Base-by-base conservation (phyloP, 1,284 basidiomycete species). In the Peniophora sp. region DNA sequence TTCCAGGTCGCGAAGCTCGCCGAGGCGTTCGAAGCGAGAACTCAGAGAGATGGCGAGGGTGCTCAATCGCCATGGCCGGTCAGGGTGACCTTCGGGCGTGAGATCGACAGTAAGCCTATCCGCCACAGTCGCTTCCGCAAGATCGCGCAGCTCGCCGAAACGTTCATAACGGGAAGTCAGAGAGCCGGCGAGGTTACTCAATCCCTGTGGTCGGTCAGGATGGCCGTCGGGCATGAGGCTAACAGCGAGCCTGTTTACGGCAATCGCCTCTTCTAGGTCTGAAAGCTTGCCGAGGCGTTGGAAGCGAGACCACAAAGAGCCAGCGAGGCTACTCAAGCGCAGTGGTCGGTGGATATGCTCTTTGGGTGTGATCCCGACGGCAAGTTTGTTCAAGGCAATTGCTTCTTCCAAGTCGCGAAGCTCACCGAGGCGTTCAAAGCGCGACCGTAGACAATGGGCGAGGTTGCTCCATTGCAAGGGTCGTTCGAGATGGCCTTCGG, bases 231-330 rank as follows among this genome's bases (percentile, higher is more conserved):
- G 43, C 15, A 20, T 45, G 43, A 45, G 43, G 20, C 23, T 20
- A 22, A 17, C 18, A 24, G 43, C 43, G 9, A 20, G 20, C 6
- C 20, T n/a, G 10, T 45, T 10, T 3, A 24, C 23, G 5, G 3
- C 20, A 45, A 45, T 45, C 3, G 43, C 43, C 9, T 9, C 17
- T 10, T 45, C 43, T 10, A 45, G 20, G 23, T 45, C 43, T 3
- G 24, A 24, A 24, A 52, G 24, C 1, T 43, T 20, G 3, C 56
- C 56, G 10, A 54, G 22, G 39, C 48, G 55, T 12, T 58, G 53
- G 47, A 60, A 62, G 36, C 62, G 62, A 36, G 60, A 53, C 44
- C 59, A 57, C 43, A 66, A 48, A 3, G 64, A 59, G 32, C 48
- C 55, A 14, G 64, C 66, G 32, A 68, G 51, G 41, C 58, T 57